Conservation (phyloP, 305 asterid species). For the Fraxinus latifolia region DNA sequence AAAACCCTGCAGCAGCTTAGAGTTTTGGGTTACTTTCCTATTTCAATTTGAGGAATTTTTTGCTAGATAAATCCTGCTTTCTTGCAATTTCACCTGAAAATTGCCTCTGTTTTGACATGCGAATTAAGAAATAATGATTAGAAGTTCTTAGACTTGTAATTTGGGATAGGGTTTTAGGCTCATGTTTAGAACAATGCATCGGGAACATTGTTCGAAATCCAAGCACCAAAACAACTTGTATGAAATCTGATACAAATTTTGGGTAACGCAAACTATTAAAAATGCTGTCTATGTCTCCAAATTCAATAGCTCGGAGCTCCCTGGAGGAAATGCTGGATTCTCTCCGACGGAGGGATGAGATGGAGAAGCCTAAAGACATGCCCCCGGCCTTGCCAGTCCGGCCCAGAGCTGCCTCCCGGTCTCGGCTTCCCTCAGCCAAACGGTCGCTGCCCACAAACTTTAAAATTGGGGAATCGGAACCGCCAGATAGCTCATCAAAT, state of each 20-base stretch:
- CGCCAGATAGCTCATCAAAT: conserved; percentile 23
- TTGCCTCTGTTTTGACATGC: not conserved
- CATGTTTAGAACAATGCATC: conserved; percentile 37
- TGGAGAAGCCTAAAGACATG: conserved; percentile 54
- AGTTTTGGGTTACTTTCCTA: not conserved
- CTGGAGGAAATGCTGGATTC: conserved; percentile 94
- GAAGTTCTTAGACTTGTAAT: conserved; percentile 10
- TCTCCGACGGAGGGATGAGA: conserved; percentile 58
- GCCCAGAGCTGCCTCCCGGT: conserved; percentile 55
- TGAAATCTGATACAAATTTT: conserved; percentile 11
- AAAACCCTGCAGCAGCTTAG: not conserved
- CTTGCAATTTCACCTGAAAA: not conserved
- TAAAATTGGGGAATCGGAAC: conserved; percentile 32
- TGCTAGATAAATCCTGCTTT: not conserved
- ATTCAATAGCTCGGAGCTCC: conserved; percentile 67
- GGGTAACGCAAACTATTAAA: conserved; percentile 9
- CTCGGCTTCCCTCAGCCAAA: conserved; percentile 70
- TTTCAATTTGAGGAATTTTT: not conserved
- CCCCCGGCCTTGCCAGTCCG: conserved; percentile 89
- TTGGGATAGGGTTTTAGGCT: conserved; percentile 28
- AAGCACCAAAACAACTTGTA: conserved; percentile 9
- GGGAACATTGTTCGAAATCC: conserved; percentile 34
- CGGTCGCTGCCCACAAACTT: conserved; percentile 47
- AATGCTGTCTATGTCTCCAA: conserved; percentile 63
- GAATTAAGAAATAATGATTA: not conserved